phyloP scores from a whole-genome alignment of 345 rosid genomes.

The Linum tenue region DNA sequence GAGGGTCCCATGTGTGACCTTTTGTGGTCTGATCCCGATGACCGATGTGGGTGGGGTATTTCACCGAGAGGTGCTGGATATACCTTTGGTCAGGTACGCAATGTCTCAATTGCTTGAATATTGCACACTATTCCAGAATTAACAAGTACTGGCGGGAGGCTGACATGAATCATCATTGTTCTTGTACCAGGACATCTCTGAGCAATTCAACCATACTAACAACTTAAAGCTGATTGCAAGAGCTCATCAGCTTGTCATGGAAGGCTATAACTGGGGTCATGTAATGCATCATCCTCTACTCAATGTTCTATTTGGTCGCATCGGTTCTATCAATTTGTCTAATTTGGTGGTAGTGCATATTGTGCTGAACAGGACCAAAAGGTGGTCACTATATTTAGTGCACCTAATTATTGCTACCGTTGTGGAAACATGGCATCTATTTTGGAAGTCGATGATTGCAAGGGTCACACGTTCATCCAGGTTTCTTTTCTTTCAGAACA shows the following conservation, averaged over 20 bases:
- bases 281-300: constrained; percentile 28
- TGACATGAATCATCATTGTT: constrained; percentile 1
- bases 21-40: constrained; percentile 98
- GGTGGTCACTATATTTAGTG: constrained; percentile 93
- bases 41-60: constrained; percentile 95
- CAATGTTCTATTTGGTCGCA: background rate
- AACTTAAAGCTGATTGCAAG: constrained; percentile 83
- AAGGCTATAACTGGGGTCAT: constrained; percentile 97
- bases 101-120: background rate
- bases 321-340: background rate
- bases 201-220: constrained; percentile 88
- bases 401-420: constrained; percentile 92
- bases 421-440: constrained; percentile 99
- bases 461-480: constrained; percentile 93
- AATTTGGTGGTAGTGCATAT: constrained; percentile 3
- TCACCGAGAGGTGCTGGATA: constrained; percentile 97
- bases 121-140: background rate
- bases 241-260: constrained; percentile 97
- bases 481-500: constrained; percentile 21
- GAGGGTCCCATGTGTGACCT: constrained; percentile 99
- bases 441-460: constrained; percentile 89
- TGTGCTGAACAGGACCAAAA: constrained; percentile 66
- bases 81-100: constrained; percentile 83
- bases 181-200: constrained; percentile 71
- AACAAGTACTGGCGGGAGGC: background rate